Evolutionary conservation across 192 early-diverging fungal species (phyloP).

Genomic region (Helicostylum pulchrum): DNA sequence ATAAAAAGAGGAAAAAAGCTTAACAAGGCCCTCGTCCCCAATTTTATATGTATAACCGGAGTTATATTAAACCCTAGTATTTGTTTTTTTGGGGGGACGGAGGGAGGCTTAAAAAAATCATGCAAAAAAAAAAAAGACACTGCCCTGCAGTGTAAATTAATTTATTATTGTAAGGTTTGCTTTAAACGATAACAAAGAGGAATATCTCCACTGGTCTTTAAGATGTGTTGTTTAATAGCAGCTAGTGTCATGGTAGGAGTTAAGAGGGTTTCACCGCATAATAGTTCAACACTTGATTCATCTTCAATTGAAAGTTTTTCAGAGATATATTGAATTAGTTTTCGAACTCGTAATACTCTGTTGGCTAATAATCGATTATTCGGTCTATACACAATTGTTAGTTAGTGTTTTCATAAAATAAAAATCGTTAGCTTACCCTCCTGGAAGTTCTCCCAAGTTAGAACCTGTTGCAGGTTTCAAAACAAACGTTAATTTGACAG

Average conservation of each 20-base stretch:
- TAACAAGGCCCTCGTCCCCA: too few relatives aligned
- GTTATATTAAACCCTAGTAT: too few relatives aligned
- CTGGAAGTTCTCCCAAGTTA: conserved; percentile 50
- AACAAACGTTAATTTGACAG: conserved; percentile 81
- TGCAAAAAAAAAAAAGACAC: too few relatives aligned
- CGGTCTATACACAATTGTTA: conserved; percentile 28
- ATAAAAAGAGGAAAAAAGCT: not conserved
- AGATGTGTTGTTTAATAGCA: conserved; percentile 60
- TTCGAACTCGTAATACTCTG: conserved; percentile 83
- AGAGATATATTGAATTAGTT: conserved; percentile 78
- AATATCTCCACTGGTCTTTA: conserved; percentile 64
- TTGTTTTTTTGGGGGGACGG: too few relatives aligned
- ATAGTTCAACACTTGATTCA: conserved; percentile 53
- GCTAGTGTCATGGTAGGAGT: conserved; percentile 68
- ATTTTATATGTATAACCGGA: too few relatives aligned
- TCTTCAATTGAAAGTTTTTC: conserved; percentile 67
- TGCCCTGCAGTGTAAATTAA: not conserved
- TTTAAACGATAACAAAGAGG: conserved; percentile 47
- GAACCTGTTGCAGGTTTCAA: conserved; percentile 63
- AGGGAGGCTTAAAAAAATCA: too few relatives aligned
- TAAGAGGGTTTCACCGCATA: conserved; percentile 58
- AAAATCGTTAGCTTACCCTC: conserved; percentile 39
- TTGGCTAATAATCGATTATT: conserved; percentile 80
- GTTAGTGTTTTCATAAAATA: not conserved
- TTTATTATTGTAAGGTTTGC: not conserved